Evolutionary conservation across 2,329 filamentous ascomycete genomes (phyloP).

Genomic region (Stagonosporopsis cucurbitacearum): DNA sequence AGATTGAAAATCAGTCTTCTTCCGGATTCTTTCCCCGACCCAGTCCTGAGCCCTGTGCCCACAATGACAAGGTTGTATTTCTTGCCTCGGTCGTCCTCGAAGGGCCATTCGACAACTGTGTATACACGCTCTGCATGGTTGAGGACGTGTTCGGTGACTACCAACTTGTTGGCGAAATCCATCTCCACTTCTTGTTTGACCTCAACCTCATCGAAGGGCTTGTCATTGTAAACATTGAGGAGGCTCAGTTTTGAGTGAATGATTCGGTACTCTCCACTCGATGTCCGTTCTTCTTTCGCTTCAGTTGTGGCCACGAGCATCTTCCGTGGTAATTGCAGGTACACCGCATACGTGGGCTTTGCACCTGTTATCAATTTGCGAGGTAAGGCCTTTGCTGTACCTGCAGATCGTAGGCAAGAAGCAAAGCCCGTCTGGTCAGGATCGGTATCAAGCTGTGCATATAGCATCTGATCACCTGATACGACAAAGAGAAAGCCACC

Average conservation of each 20-base stretch:
- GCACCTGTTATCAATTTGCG: constrained; percentile 32
- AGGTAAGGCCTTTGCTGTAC: constrained; percentile 31
- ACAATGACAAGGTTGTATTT: constrained; percentile 69
- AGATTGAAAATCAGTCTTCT: constrained; percentile 41
- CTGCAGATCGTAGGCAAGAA: not conserved
- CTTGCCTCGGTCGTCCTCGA: constrained; percentile 60
- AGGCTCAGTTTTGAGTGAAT: constrained; percentile 46
- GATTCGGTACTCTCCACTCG: constrained; percentile 43
- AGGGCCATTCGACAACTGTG: constrained; percentile 69
- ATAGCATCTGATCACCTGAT: constrained; percentile 55
- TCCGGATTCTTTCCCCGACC: constrained; percentile 31
- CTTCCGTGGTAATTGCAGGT: constrained; percentile 53
- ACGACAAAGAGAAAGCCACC: constrained; percentile 57
- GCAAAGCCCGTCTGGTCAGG: constrained; percentile 23
- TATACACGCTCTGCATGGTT: constrained; percentile 65
- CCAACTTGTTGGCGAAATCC: constrained; percentile 44
- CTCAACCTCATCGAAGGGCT: constrained; percentile 21
- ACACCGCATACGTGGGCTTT: constrained; percentile 49
- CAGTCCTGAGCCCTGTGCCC: constrained; percentile 51
- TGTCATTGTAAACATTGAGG: constrained; percentile 32
- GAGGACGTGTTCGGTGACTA: constrained; percentile 63
- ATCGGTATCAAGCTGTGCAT: constrained; percentile 55
- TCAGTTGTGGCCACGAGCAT: constrained; percentile 58
- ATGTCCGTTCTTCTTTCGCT: constrained; percentile 41
- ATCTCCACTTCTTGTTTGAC: constrained; percentile 33